These are phyloP conservation scores for Truncatella angustata DNA, from an alignment of 2,329 filamentous ascomycete genomes.

Conservation along the genomic window DNA sequence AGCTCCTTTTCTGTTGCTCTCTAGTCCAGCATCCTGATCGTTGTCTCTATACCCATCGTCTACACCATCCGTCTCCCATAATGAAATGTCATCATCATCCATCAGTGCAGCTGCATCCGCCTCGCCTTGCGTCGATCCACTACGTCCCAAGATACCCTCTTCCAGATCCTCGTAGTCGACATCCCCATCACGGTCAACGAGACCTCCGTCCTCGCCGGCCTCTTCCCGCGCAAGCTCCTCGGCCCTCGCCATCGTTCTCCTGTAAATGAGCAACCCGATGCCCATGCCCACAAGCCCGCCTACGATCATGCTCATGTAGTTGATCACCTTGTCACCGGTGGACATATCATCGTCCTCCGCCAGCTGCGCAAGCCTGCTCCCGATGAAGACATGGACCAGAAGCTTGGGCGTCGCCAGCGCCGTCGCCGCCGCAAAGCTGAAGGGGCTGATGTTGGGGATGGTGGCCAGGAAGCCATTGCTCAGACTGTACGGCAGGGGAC, in stretches of 20 bases:
- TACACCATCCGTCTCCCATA: conserved; percentile 49
- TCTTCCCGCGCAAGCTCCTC: conserved; percentile 54
- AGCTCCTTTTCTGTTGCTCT: background rate
- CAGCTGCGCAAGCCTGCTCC: conserved; percentile 75
- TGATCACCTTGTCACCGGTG: conserved; percentile 71
- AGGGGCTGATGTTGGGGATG: conserved; percentile 79
- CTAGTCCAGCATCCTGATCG: conserved; percentile 15
- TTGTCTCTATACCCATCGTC: conserved; percentile 23
- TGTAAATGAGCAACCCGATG: conserved; percentile 85
- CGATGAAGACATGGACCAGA: conserved; percentile 89
- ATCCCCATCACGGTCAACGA: conserved; percentile 21
- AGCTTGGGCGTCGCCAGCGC: conserved; percentile 81
- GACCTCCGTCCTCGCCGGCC: conserved; percentile 34
- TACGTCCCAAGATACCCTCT: conserved; percentile 33
- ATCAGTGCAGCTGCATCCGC: conserved; percentile 53
- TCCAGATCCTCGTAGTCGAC: conserved; percentile 44
- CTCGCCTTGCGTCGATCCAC: conserved; percentile 35
- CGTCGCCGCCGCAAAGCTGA: conserved; percentile 77
- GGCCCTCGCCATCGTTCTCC: conserved; percentile 62
- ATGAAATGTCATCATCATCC: conserved; percentile 58
- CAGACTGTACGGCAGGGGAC: conserved; percentile 87
- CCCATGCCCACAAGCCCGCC: conserved; percentile 68
- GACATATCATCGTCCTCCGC: conserved; percentile 89
- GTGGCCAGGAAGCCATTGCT: conserved; percentile 94
- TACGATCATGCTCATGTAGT: conserved; percentile 77